A percentile compares a stretch with the other conserved stretches of the same genome.
Conservation (phyloP, 1,284 basidiomycete species). For the Pseudozyma flocculosa region DNA sequence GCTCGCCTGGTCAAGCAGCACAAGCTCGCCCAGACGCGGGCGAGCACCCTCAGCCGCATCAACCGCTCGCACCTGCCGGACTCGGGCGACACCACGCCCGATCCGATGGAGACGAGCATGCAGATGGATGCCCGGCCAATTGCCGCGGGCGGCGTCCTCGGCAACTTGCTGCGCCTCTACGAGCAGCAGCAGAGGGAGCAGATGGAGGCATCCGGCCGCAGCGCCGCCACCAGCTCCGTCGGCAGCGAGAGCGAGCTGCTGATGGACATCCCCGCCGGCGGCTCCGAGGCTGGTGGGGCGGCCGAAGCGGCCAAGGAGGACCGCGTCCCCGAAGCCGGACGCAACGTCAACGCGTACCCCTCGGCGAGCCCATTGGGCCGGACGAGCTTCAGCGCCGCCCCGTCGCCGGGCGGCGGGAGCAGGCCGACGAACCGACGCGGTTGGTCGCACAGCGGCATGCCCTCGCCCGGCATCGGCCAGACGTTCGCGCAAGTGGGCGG, state of each 20-base stretch:
- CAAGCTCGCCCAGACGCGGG: constrained; percentile 34
- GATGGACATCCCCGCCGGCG: constrained; percentile 3
- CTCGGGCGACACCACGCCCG: constrained; percentile 49
- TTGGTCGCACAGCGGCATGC: constrained; percentile 18
- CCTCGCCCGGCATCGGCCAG: constrained; percentile 26
- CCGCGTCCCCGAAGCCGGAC: too few species aligned
- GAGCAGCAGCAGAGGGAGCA: constrained; percentile 50
- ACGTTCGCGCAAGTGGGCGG: constrained; percentile 11
- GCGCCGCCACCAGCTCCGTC: constrained; percentile 28
- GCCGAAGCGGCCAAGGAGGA: neutral
- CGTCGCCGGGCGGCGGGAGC: constrained; percentile 15
- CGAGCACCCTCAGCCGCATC: constrained; percentile 33
- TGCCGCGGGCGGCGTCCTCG: constrained; percentile 46
- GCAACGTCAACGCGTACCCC: too few species aligned
- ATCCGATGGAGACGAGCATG: constrained; percentile 44
- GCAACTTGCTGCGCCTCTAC: constrained; percentile 54
- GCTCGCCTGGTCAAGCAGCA: constrained; percentile 49
- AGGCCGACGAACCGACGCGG: constrained; percentile 24
- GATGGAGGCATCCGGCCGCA: constrained; percentile 4
- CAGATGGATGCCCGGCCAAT: constrained; percentile 52
- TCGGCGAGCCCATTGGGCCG: too few species aligned
- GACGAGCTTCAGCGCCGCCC: constrained; percentile 6
- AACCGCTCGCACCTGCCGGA: constrained; percentile 43
- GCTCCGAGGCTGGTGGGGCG: constrained; percentile 1
- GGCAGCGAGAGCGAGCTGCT: constrained; percentile 24